Conservation (phyloP, 495 filamentous ascomycete species). For the Pseudomonodictys pantanalensis region DNA sequence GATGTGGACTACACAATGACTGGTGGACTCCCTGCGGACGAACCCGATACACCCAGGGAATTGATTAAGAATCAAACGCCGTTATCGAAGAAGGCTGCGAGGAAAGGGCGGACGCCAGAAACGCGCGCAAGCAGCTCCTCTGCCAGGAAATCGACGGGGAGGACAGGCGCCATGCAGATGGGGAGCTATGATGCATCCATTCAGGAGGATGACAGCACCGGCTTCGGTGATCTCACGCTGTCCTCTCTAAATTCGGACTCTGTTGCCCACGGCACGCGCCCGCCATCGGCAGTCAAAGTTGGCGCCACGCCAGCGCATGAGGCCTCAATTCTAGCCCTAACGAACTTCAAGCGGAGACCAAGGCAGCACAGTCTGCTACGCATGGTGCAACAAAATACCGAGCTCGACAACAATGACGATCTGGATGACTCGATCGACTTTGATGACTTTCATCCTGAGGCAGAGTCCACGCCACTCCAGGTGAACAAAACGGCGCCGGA, state of each 20-base stretch:
- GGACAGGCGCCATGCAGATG: background rate
- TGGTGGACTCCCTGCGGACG: constrained; percentile 25
- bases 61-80: background rate
- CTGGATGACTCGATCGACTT: constrained; percentile 39
- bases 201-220: constrained; percentile 2
- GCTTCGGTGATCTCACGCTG: constrained; percentile 3
- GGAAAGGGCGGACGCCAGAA: background rate
- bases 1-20: constrained; percentile 31
- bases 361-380: constrained; percentile 68
- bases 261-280: constrained; percentile 25
- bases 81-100: background rate
- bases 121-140: background rate
- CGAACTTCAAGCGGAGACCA: constrained; percentile 62
- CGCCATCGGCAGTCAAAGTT: constrained; percentile 29
- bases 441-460: constrained; percentile 57
- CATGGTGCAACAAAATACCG: constrained; percentile 51
- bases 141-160: background rate
- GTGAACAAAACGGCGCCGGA: constrained; percentile 29
- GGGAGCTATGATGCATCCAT: background rate
- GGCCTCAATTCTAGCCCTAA: constrained; percentile 49
- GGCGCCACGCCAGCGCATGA: constrained; percentile 54
- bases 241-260: constrained; percentile 21
- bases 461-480: constrained; percentile 65
- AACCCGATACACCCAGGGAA: background rate
- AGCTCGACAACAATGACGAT: constrained; percentile 46